These are phyloP conservation scores for Carex cristatella DNA, from an alignment of 176 grass and related monocot species.

Conservation along the genomic window DNA sequence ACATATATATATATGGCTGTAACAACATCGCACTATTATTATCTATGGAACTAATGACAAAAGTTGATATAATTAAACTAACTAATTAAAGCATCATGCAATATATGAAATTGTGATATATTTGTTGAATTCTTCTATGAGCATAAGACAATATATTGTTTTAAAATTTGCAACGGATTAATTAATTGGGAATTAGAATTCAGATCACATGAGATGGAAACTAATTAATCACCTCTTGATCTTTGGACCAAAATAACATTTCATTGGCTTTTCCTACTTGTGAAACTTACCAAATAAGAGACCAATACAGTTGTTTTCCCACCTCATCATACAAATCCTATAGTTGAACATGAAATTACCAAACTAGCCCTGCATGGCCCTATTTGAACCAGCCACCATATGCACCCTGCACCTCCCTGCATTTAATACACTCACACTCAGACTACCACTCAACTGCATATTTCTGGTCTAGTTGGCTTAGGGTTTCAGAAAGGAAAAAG, in stretches of 20 bases:
- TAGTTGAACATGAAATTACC: background rate
- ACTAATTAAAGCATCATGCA: background rate
- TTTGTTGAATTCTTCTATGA: background rate
- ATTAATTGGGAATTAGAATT: background rate
- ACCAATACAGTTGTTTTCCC: slow-evolving; percentile 12
- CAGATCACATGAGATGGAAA: background rate
- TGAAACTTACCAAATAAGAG: slow-evolving; percentile 15
- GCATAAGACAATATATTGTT: too few species aligned
- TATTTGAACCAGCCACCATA: slow-evolving; percentile 18
- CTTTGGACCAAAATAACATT: background rate
- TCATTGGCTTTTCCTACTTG: background rate
- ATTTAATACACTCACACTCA: slow-evolving; percentile 15
- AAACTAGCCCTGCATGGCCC: background rate
- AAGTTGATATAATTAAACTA: background rate
- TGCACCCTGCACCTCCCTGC: slow-evolving; percentile 4
- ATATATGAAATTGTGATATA: background rate
- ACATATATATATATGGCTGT: background rate
- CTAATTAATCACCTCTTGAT: background rate
- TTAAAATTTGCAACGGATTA: background rate
- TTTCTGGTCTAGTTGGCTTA: background rate
- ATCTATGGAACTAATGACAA: background rate
- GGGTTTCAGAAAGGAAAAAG: background rate
- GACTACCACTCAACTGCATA: background rate
- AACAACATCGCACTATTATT: background rate
- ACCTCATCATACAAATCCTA: slow-evolving; percentile 15